Evolutionary conservation across 306 rosid genomes (phyloP).

Genomic region (Malus sieversii): DNA sequence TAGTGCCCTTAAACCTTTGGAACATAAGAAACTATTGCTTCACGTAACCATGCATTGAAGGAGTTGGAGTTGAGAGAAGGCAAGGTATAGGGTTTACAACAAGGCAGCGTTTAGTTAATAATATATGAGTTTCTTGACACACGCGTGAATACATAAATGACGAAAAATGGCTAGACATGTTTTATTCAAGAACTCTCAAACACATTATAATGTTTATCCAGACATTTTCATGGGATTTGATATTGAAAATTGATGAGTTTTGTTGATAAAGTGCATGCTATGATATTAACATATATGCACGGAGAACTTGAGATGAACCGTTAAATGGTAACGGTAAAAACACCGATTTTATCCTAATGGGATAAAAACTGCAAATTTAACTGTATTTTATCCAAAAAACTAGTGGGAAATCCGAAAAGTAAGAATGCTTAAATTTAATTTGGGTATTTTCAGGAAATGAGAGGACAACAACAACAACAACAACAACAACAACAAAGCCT

Average conservation of each 20-base stretch:
- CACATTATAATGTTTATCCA: constrained; percentile 15
- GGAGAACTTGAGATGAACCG: constrained; percentile 15
- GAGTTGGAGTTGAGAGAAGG: constrained; percentile 13
- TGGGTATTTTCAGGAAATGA: neutral
- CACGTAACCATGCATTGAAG: constrained; percentile 15
- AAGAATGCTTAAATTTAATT: neutral
- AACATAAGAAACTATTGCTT: constrained; percentile 21
- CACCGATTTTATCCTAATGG: constrained; percentile 14
- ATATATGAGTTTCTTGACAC: neutral
- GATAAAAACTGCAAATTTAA: constrained; percentile 1
- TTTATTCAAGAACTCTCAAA: constrained; percentile 36
- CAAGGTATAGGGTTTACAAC: constrained; percentile 16
- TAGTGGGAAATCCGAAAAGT: neutral
- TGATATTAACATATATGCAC: constrained; percentile 4
- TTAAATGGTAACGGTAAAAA: constrained; percentile 18
- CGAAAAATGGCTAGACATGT: constrained; percentile 20
- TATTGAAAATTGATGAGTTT: neutral
- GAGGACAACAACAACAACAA: neutral
- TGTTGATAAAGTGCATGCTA: neutral
- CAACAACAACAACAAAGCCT: no score
- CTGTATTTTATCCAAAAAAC: constrained; percentile 7
- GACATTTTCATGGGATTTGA: neutral
- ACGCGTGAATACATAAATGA: neutral
- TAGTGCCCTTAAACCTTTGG: neutral
- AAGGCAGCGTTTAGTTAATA: constrained; percentile 18